phyloP scores from a whole-genome alignment of 169 alveolate species.

The Plasmodium reichenowi region DNA sequence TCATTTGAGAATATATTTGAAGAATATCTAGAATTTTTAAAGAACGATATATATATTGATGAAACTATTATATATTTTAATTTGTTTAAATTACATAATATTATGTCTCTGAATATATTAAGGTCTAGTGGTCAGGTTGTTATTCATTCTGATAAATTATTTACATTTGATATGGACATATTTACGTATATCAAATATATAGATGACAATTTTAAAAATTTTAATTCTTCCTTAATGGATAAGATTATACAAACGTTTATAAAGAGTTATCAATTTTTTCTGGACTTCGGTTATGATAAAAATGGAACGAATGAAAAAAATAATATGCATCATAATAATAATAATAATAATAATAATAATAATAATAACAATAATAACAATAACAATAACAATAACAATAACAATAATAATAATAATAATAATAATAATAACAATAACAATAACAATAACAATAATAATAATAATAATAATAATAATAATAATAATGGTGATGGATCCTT shows the following conservation, averaged over 20 bases:
- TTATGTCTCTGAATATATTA: slow-evolving; percentile 53
- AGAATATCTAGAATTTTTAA: slow-evolving; percentile 33
- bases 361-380: no score
- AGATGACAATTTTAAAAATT: slow-evolving; percentile 62
- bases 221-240: slow-evolving; percentile 64
- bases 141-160: slow-evolving; percentile 66
- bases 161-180: slow-evolving; percentile 74
- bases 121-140: slow-evolving; percentile 67
- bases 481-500: background rate
- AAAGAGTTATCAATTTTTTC: slow-evolving; percentile 46
- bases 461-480: background rate
- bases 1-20: slow-evolving; percentile 50
- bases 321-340: background rate
- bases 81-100: slow-evolving; percentile 46
- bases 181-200: slow-evolving; percentile 42
- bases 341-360: background rate
- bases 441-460: background rate
- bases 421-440: background rate
- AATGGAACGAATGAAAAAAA: background rate
- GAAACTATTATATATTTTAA: slow-evolving; percentile 40
- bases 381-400: background rate
- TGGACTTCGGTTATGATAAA: slow-evolving; percentile 57
- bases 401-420: background rate
- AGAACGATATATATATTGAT: slow-evolving; percentile 27
- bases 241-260: slow-evolving; percentile 61